A percentile compares a stretch with the other conserved stretches of the same genome.
Evolutionary conservation across 495 filamentous ascomycete species (phyloP).

Genomic region (Darksidea phi): DNA sequence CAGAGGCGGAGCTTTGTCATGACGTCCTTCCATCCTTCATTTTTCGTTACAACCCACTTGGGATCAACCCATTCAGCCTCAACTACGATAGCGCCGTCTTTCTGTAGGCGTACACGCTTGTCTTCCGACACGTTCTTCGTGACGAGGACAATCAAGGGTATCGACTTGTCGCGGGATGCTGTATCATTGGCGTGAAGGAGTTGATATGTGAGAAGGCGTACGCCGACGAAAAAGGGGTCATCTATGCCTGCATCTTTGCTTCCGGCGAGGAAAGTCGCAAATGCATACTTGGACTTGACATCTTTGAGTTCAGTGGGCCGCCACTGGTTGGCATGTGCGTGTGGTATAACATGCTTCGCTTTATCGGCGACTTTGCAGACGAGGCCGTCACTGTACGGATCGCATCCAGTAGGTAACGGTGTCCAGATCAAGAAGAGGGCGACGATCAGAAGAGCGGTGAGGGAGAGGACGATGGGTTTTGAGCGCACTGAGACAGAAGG

Average conservation of each 20-base stretch:
- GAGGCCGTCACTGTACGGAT: no score
- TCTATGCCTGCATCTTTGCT: neutral
- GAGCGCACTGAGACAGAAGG: no score
- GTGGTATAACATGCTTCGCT: no score
- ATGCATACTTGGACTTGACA: conserved; percentile 2
- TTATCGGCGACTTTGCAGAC: no score
- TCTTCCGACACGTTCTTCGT: conserved; percentile 31
- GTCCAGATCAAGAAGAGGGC: no score
- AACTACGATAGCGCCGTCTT: conserved; percentile 37
- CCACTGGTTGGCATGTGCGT: neutral
- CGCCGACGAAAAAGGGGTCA: conserved; percentile 6
- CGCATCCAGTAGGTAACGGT: no score
- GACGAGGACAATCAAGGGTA: conserved; percentile 38
- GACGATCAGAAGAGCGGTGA: no score
- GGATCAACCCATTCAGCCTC: conserved; percentile 28
- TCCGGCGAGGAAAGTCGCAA: conserved; percentile 8
- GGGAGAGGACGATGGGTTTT: no score
- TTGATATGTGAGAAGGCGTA: conserved; percentile 16
- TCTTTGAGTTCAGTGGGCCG: neutral
- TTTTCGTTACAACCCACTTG: conserved; percentile 24
- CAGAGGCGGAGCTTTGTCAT: conserved; percentile 39
- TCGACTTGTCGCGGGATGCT: conserved; percentile 21
- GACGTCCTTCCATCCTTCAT: conserved; percentile 30
- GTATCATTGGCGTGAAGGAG: conserved; percentile 12
- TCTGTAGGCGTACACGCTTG: conserved; percentile 31